Evolutionary conservation across 2,329 filamentous ascomycete species (phyloP).

Genomic region (Arthroderma sp.): DNA sequence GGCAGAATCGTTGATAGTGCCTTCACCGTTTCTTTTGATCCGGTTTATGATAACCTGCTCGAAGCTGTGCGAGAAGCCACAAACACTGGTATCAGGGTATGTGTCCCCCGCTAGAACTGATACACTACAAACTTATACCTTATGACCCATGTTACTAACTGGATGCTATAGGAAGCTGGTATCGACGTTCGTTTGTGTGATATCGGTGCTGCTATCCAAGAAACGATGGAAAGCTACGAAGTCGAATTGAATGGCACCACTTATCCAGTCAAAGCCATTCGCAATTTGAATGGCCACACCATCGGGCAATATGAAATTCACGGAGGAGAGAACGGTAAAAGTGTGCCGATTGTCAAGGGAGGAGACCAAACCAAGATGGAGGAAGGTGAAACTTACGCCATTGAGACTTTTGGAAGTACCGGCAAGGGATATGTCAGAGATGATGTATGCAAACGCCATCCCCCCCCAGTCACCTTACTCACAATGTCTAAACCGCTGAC

Average conservation of each 20-base stretch:
- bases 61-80: conserved; percentile 55
- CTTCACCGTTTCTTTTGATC: conserved; percentile 56
- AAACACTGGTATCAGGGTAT: conserved; percentile 57
- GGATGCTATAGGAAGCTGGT: conserved; percentile 53
- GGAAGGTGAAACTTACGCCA: conserved; percentile 87
- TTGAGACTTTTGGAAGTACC: conserved; percentile 91
- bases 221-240: conserved; percentile 88
- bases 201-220: conserved; percentile 71
- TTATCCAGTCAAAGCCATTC: conserved; percentile 70
- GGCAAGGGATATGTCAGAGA: conserved; percentile 79
- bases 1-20: conserved; percentile 59
- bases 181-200: conserved; percentile 84
- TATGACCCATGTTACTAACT: neutral
- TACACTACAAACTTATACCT: neutral
- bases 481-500: conserved; percentile 12
- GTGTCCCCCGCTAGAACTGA: conserved; percentile 7
- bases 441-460: conserved; percentile 46
- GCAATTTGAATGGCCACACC: conserved; percentile 79
- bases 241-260: conserved; percentile 68
- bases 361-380: conserved; percentile 91
- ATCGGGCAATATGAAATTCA: conserved; percentile 85
- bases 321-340: conserved; percentile 75
- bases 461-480: too few species aligned
- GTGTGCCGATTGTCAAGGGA: conserved; percentile 84
- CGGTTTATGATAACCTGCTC: conserved; percentile 54